Base-by-base conservation (phyloP, 176 grass and related monocot species). In the Zoysia pacifica region DNA sequence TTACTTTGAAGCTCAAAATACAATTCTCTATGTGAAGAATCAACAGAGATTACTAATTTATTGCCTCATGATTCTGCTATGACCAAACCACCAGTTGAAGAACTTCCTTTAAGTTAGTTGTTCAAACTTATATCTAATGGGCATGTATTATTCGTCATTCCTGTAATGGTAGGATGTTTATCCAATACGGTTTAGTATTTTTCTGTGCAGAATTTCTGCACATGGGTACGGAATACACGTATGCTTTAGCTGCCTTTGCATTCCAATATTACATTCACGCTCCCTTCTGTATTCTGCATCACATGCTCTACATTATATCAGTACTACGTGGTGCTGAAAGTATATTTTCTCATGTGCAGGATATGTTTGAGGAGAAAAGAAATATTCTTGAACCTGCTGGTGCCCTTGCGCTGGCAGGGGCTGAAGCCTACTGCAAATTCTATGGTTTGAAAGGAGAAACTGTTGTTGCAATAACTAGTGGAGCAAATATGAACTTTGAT, bases 281-380 rank as follows among this genome's bases (percentile, higher is more conserved):
- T 28, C 28, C 28, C 28, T 28, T 82, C 3, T 65, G 9, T 11
- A 55, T 49, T 52, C 12, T 60, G 14, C 48, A 1, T 59, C 28
- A 6, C 2, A 0, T 28, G n/a, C 28, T 28, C 28, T 28, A 28
- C 18, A 14, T 60, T 78, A 3, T 72, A 39, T 9, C 38, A 2
- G 0, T 79, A 5, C 4, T 68, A 60, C 3, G 51, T 81, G 48
- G 11, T 73, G 50, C 49, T 89, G 48, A 85, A 83, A 60, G 67
- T 74, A 28, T 76, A 36, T 64, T 74, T 76, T n/a, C 77, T 91
- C 46, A 49, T 48, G 14, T 63, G 49, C 81, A 99, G 96, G 86
- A 95, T 91, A 99, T 99, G 96, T 99, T 99, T 91, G 96, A 95
- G 82, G 96, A 99, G 90, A 91, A 99, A 87, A 99, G 96, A 61